Conservation (phyloP, 768 basidiomycete genomes). For the Mycena indigotica region DNA sequence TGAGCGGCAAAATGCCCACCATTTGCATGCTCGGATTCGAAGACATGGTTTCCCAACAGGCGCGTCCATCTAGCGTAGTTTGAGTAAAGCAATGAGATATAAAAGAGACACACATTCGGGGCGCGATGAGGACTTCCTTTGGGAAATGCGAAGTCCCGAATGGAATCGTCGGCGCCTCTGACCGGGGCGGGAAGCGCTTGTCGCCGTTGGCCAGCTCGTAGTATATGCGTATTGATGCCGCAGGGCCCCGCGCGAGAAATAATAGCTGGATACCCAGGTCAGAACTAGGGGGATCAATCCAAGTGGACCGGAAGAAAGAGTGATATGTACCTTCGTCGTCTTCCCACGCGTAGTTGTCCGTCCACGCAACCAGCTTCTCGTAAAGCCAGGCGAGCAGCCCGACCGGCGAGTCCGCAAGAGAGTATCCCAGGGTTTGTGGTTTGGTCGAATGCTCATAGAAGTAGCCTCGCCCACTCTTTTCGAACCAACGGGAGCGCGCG, state of each 20-base stretch:
- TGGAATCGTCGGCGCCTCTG: conserved; percentile 52
- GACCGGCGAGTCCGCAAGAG: conserved; percentile 57
- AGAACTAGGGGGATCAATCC: conserved; percentile 42
- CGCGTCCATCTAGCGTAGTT: conserved; percentile 8
- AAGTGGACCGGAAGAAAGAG: not conserved
- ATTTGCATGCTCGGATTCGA: conserved; percentile 37
- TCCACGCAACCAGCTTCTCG: conserved; percentile 51
- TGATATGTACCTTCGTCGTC: conserved; percentile 50
- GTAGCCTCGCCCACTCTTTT: conserved; percentile 38
- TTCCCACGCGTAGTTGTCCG: conserved; percentile 57
- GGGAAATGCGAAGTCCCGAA: conserved; percentile 58
- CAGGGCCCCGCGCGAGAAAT: conserved; percentile 62
- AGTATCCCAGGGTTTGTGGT: conserved; percentile 58
- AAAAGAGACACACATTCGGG: conserved; percentile 28
- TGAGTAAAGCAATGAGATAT: not conserved
- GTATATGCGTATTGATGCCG: conserved; percentile 60
- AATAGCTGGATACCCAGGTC: conserved; percentile 61
- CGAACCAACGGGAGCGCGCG: conserved; percentile 30
- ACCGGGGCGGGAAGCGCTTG: conserved; percentile 46
- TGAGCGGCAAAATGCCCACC: conserved; percentile 53
- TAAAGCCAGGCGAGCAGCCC: conserved; percentile 60
- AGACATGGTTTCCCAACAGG: conserved; percentile 34
- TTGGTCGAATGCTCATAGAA: conserved; percentile 43
- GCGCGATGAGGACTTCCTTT: conserved; percentile 40
- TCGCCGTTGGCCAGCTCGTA: conserved; percentile 48